Evolutionary conservation across 2,329 filamentous ascomycete species (phyloP).

Genomic region (Cladosporium halotolerans): DNA sequence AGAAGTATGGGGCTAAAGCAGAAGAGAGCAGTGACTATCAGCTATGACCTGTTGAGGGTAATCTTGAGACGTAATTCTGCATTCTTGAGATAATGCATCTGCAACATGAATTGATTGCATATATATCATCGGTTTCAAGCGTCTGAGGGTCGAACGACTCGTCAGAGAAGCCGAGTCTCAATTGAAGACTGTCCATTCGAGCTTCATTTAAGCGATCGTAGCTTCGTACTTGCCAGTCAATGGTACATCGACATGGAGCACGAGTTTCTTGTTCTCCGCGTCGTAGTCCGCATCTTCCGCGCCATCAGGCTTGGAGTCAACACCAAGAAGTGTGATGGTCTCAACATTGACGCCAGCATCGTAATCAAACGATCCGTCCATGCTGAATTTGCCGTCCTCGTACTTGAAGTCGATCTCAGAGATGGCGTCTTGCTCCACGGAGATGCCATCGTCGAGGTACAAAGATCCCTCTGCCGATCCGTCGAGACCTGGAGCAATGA

Average conservation of each 20-base stretch:
- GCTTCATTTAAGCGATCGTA: constrained; percentile 7
- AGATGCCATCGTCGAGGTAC: constrained; percentile 70
- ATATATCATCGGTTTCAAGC: no score
- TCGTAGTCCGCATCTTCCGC: constrained; percentile 10
- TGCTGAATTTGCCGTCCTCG: constrained; percentile 12
- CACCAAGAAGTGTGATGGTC: constrained; percentile 7
- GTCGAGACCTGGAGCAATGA: constrained; percentile 56
- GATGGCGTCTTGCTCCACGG: constrained; percentile 49
- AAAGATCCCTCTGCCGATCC: constrained; percentile 59
- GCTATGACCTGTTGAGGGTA: no score
- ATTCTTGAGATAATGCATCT: no score
- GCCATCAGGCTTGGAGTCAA: constrained; percentile 4
- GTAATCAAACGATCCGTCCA: constrained; percentile 50
- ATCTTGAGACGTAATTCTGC: no score
- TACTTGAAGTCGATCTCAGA: constrained; percentile 12
- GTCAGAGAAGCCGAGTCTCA: no score
- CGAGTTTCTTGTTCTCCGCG: constrained; percentile 11
- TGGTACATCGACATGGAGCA: constrained; percentile 14
- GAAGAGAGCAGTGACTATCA: no score
- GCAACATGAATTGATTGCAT: no score
- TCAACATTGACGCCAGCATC: constrained; percentile 12
- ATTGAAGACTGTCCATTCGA: neutral
- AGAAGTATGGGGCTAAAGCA: constrained; percentile 14
- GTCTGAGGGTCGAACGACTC: no score
- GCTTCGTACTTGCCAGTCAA: constrained; percentile 12